Evolutionary conservation across 1,284 basidiomycete genomes (phyloP), one percentile per base, ranked within the genome.

Genomic region (Sphaerobolus stellatus): DNA sequence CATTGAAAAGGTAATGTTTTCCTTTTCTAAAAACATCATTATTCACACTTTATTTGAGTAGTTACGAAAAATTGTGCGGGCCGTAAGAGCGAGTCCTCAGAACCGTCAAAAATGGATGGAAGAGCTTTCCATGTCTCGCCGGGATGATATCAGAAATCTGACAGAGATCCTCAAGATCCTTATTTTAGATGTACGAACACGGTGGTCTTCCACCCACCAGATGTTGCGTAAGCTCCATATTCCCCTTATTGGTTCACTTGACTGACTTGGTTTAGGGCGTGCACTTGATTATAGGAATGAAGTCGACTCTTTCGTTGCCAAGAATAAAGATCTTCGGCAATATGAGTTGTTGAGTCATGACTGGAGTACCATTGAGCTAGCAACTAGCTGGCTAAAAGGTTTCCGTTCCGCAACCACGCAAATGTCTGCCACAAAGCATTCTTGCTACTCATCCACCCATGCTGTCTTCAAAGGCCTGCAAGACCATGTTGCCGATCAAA

Each of bases 151-250:
- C 20, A 20, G 30, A 11, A 48, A 50, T 14, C 45, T 50, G 18
- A 20, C 40, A 5, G 25, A 38, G 13, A 30, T 14, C 3, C 27
- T 52, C 9, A 18, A 40, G 5, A 62, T 67, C 50, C 53, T 62
- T 4, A 63, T 64, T 29, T 57, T 62, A 9, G 60, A 64, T 45
- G 62, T 67, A n/a, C 50, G 45, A 29, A 69, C 65, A 25, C 61
- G 57, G 13, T 66, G 65, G 65, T 60, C 60, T 4, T 66, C 64
- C 4, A 63, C 65, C 1, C 63, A 65, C 47, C 58, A 65, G 44
- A 66, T 65, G 65, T 24, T 47, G 6, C 9, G 11, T 8, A 30
- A 7, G 16, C 4, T 20, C 9, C 28, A n/a, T 16, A 28, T 48
- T 22, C n/a, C n/a, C n/a, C n/a, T n/a, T n/a, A n/a, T n/a, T n/a